Evolutionary conservation across 2,329 filamentous ascomycete genomes (phyloP).

Genomic region (Pseudogymnoascus sp.): DNA sequence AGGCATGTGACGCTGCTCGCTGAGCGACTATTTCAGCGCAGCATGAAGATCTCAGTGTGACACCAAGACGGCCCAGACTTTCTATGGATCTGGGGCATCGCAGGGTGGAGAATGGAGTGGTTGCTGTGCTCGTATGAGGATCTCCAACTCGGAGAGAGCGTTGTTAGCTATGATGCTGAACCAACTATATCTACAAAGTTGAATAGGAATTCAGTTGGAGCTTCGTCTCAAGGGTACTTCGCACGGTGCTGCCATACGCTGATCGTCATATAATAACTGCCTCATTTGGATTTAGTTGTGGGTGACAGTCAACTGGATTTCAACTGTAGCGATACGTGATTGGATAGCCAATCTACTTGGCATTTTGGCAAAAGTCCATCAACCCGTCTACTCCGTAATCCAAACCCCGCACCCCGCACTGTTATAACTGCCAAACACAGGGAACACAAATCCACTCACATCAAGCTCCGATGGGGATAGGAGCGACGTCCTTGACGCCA

Average conservation of each 20-base stretch:
- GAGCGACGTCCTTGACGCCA: background rate
- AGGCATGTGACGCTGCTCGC: background rate
- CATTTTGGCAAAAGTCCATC: constrained; percentile 1
- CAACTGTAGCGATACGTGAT: background rate
- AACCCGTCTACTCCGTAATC: background rate
- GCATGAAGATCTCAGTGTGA: background rate
- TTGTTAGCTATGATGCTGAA: background rate
- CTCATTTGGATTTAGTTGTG: background rate
- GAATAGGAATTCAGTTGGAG: background rate
- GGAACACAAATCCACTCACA: background rate
- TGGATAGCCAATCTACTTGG: background rate
- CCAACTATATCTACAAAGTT: too few species aligned
- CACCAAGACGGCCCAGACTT: background rate
- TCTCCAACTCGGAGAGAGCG: background rate
- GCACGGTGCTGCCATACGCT: background rate
- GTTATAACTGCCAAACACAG: background rate
- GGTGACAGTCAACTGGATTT: background rate
- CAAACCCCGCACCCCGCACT: background rate
- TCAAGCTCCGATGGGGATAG: background rate
- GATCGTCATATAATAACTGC: background rate
- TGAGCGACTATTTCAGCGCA: background rate
- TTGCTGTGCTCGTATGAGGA: background rate
- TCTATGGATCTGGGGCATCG: background rate
- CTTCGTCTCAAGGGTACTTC: too few species aligned
- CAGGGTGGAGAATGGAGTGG: background rate